These are phyloP conservation scores for Ampelocalamus luodianensis DNA, from an alignment of 176 grass and related monocot species.

Conservation along the genomic window DNA sequence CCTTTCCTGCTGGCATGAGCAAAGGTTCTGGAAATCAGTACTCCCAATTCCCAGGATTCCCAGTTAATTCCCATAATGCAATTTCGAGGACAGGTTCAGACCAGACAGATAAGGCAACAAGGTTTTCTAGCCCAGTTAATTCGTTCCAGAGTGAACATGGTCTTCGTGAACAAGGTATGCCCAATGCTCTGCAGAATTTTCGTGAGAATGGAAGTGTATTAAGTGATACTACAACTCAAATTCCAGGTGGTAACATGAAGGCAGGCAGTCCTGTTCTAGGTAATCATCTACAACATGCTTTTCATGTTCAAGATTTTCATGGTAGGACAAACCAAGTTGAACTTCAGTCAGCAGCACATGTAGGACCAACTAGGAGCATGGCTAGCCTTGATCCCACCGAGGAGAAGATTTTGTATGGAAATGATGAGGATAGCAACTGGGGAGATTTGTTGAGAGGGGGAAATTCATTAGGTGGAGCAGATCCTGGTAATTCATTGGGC, in stretches of 20 bases:
- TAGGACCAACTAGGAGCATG: constrained; percentile 46
- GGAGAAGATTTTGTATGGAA: constrained; percentile 88
- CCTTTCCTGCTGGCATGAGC: constrained; percentile 50
- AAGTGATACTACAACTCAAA: constrained; percentile 47
- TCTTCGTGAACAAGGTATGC: constrained; percentile 49
- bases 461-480: constrained; percentile 22
- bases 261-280: constrained; percentile 54
- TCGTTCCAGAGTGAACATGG: constrained; percentile 54
- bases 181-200: constrained; percentile 67
- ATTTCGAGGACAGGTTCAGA: constrained; percentile 50
- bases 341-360: constrained; percentile 49
- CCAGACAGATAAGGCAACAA: constrained; percentile 66
- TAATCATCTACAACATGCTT: constrained; percentile 60
- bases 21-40: constrained; percentile 68
- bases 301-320: constrained; percentile 62
- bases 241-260: constrained; percentile 54
- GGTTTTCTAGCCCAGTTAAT: constrained; percentile 41
- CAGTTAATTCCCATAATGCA: constrained; percentile 59
- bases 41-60: constrained; percentile 71
- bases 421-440: constrained; percentile 78
- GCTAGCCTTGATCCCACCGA: constrained; percentile 85
- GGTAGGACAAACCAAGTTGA: constrained; percentile 55
- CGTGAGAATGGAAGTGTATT: constrained; percentile 68
- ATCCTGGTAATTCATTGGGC: constrained; percentile 51
- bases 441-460: constrained; percentile 70